Evolutionary conservation across 116 monocot species (phyloP).

Genomic region (Papilionanthe hybrid): DNA sequence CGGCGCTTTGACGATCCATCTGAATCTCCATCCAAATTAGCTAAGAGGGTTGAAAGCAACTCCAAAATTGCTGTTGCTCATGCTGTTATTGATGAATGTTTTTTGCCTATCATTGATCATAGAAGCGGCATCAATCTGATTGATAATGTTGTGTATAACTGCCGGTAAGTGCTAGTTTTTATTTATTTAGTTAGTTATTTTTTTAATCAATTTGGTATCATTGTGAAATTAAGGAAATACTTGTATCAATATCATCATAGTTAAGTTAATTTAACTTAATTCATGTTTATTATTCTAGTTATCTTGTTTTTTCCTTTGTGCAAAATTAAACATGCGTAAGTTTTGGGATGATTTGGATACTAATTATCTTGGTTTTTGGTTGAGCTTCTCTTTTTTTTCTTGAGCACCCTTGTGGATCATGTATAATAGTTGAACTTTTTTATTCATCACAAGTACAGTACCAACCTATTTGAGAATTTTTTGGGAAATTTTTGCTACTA

Average conservation of each 20-base stretch:
- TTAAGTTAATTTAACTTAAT: not conserved
- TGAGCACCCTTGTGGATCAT: not conserved
- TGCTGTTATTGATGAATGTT: slow-evolving; percentile 79
- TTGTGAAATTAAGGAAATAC: not conserved
- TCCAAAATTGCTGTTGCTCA: slow-evolving; percentile 76
- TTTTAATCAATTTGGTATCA: not conserved
- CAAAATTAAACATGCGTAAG: not conserved
- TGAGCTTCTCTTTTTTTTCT: not conserved
- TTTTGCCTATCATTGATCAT: slow-evolving; percentile 68
- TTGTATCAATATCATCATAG: not conserved
- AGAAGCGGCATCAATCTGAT: slow-evolving; percentile 85
- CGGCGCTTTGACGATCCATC: slow-evolving; percentile 44
- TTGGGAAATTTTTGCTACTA: not conserved
- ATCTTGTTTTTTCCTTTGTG: not conserved
- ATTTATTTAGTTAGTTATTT: not conserved
- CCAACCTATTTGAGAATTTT: not conserved
- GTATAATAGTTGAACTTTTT: not conserved
- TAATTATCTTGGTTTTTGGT: not conserved
- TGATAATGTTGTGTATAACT: slow-evolving; percentile 70
- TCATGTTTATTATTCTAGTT: not conserved
- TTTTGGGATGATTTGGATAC: not conserved
- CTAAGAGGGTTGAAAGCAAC: slow-evolving; percentile 57
- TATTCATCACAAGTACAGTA: not conserved
- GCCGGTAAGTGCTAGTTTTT: slow-evolving; percentile 43
- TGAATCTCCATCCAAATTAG: slow-evolving; percentile 12